phyloP scores from a whole-genome alignment of 2,329 filamentous ascomycete genomes.

The Dactylella cylindrospora region DNA sequence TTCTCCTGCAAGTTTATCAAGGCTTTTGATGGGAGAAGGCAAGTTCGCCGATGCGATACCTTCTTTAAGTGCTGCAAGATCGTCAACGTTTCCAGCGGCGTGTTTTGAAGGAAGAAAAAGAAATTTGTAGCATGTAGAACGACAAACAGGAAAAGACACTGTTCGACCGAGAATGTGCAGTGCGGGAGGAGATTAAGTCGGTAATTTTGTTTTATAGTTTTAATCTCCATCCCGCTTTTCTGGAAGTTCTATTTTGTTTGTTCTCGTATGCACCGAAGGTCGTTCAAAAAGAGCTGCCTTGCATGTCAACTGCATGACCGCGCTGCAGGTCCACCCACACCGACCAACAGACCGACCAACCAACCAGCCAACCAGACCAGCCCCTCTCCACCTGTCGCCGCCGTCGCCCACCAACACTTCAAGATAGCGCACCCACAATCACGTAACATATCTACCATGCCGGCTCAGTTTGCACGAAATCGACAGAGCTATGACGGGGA shows the following conservation, averaged over 20 bases:
- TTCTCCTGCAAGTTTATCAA: constrained; percentile 6
- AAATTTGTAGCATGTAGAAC: background rate
- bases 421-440: constrained; percentile 9
- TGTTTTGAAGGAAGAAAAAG: constrained; percentile 6
- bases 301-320: constrained; percentile 26
- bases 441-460: constrained; percentile 40
- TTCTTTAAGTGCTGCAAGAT: constrained; percentile 37
- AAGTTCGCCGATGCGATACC: constrained; percentile 23
- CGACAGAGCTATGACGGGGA: constrained; percentile 28
- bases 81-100: constrained; percentile 22
- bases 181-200: constrained; percentile 40
- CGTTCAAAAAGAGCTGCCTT: constrained; percentile 40
- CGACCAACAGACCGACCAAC: constrained; percentile 13
- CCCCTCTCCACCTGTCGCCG: constrained; percentile 28
- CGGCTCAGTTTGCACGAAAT: too few species aligned
- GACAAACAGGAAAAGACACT: too few species aligned
- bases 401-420: background rate
- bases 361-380: constrained; percentile 12
- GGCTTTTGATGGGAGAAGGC: too few species aligned
- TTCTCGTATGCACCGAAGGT: constrained; percentile 15
- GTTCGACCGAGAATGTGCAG: constrained; percentile 27
- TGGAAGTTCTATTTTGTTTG: constrained; percentile 40
- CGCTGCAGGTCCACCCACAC: constrained; percentile 42
- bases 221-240: constrained; percentile 36
- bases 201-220: constrained; percentile 20